Conservation (phyloP, 208 protist genomes). For the Trypanosoma boissoni region DNA sequence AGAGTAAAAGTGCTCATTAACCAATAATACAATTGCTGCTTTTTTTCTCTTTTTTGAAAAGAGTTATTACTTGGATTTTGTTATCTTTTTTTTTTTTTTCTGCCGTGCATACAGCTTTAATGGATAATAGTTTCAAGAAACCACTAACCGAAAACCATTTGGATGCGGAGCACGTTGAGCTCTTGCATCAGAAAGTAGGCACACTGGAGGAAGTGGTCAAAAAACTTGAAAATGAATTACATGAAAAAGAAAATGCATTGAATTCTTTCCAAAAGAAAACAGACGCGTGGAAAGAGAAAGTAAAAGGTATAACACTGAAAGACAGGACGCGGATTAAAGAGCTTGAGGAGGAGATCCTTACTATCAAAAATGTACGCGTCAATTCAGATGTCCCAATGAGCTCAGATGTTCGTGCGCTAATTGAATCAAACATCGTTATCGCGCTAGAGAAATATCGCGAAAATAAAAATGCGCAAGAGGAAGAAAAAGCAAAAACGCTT, state of each 20-base stretch:
- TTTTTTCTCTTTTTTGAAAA: slow-evolving; percentile 4
- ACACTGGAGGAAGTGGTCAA: slow-evolving; percentile 52
- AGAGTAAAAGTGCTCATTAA: too few species aligned
- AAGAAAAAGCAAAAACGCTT: slow-evolving; percentile 6
- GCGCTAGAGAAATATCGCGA: slow-evolving; percentile 1
- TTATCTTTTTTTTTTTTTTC: slow-evolving; percentile 5
- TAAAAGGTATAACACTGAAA: slow-evolving; percentile 28
- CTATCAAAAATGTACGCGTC: slow-evolving; percentile 12
- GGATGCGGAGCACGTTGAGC: slow-evolving; percentile 48
- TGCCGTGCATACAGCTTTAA: slow-evolving; percentile 3
- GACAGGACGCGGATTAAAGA: slow-evolving; percentile 25
- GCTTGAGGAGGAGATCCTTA: slow-evolving; percentile 29
- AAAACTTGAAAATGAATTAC: slow-evolving; percentile 46
- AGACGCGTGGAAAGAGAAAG: slow-evolving; percentile 38
- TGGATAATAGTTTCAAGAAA: slow-evolving; percentile 55
- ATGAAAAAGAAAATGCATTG: slow-evolving; percentile 21
- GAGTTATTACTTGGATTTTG: slow-evolving; percentile 5
- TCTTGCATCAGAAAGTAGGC: slow-evolving; percentile 54
- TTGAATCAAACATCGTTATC: slow-evolving; percentile 1
- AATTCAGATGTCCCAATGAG: not conserved
- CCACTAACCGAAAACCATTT: slow-evolving; percentile 18
- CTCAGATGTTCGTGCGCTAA: slow-evolving; percentile 9
- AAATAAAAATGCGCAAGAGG: not conserved
- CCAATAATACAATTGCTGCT: not conserved
- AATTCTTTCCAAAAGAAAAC: slow-evolving; percentile 22